Base-by-base conservation (phyloP, 1,139 yeast species). In the Lodderomyces parapsilosis region DNA sequence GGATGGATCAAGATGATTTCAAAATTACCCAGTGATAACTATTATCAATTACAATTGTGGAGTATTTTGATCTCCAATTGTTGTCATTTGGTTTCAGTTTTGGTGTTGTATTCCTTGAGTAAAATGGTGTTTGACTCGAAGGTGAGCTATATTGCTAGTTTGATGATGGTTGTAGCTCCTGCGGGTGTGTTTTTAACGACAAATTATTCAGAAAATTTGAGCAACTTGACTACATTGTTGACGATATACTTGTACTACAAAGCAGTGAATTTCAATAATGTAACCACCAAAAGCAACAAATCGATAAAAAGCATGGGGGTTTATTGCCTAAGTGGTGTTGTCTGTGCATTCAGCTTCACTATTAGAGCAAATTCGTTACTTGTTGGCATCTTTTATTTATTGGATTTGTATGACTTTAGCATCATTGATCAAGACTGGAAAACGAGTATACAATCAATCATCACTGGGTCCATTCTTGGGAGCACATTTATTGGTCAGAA, bases 161-260 rank as follows among this genome's bases (percentile, higher is more conserved):
- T 78, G 4, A 56, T 84, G 15, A 83, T 76, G 53, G 62, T 83
- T 0, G 48, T 85, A 13, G 80, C 87, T 14, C 93, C 96, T 2
- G 93, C 90, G 1, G 96, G 96, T 0, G 75, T 89, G 3, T 93
- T 90, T 54, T 68, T 89, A 41, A 73, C 86, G 0, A 77, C 83
- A 0, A 81, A 89, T 2, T 93, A 91, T 62, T 75, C 94, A 0
- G 99, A 93, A 62, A 79, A 90, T 32, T 56, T 79, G 15, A 83
- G 90, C 42, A 84, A 88, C 28, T 64, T 83, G n/a, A 58, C 83
- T 36, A 69, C 86, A 28, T 79, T 86, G 43, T n/a, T 64, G 0
- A 91, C 86, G 0, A 57, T 90, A 37, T 74, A 66, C 37, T 52
- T 79, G 2, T 69, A 89, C 47, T 79, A 76, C 50, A 34, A 54